Percentiles rank a stretch among this genome's conserved stretches.
Conservation (phyloP, 177 flowering plant genomes). For the Viscum album region DNA sequence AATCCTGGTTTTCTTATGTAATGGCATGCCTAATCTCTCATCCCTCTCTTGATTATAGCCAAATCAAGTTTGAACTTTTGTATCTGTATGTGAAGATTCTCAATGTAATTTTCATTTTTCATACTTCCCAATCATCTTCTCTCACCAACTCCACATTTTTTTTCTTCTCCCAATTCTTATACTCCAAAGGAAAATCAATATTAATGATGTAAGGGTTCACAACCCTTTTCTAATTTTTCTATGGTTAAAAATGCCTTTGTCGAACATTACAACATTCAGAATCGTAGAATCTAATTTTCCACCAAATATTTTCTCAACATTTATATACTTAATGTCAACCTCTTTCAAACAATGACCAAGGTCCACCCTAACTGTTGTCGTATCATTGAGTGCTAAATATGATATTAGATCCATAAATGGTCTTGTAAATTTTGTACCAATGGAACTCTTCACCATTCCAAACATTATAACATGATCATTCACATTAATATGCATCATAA, state of each 20-base stretch:
- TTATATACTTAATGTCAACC: conserved; percentile 85
- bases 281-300: conserved; percentile 85
- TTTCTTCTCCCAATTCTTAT: conserved; percentile 93
- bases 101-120: conserved; percentile 88
- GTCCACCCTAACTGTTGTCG: conserved; percentile 80
- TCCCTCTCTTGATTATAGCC: conserved; percentile 88
- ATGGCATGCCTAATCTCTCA: conserved; percentile 93
- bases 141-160: conserved; percentile 84
- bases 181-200: conserved; percentile 87
- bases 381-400: conserved; percentile 91
- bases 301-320: conserved; percentile 91
- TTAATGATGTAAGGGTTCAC: conserved; percentile 79
- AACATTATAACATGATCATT: conserved; percentile 62
- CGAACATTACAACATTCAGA: conserved; percentile 83
- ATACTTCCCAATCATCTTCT: conserved; percentile 92
- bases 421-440: conserved; percentile 86
- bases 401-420: conserved; percentile 89
- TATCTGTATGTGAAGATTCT: conserved; percentile 58
- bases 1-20: conserved; percentile 86
- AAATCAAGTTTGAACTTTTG: conserved; percentile 80
- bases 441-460: conserved; percentile 75
- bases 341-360: conserved; percentile 82
- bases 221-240: conserved; percentile 93
- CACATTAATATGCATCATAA: conserved; percentile 65
- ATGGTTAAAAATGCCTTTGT: conserved; percentile 88